Percentiles rank a stretch among this genome's conserved stretches.
These are phyloP conservation scores for Mytilinidion resinicola DNA, from an alignment of 495 filamentous ascomycete species.

Conservation along the genomic window DNA sequence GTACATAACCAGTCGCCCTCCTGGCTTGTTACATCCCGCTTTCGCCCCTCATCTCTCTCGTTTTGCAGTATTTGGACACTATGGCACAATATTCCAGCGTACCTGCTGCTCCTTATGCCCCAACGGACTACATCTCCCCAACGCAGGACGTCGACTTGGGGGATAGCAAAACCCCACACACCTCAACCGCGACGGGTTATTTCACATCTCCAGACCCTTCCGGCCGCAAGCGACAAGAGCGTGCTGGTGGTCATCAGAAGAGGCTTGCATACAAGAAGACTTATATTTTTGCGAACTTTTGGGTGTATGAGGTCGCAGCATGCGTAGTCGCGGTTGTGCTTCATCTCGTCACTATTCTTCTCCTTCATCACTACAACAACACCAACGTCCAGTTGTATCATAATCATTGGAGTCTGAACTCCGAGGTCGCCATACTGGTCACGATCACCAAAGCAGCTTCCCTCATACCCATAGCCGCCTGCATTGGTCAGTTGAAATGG, in stretches of 20 bases:
- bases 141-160: too few species aligned
- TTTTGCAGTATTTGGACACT: too few species aligned
- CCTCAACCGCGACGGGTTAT: too few species aligned
- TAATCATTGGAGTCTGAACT: slow-evolving; percentile 2
- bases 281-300: background rate
- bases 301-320: background rate
- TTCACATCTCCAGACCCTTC: too few species aligned
- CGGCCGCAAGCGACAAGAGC: too few species aligned
- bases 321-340: background rate
- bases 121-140: too few species aligned
- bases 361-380: slow-evolving; percentile 1
- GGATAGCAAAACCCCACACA: too few species aligned
- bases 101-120: too few species aligned
- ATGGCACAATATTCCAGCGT: too few species aligned
- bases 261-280: background rate
- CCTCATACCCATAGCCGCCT: slow-evolving; percentile 2
- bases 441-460: slow-evolving; percentile 10
- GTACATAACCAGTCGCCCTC: too few species aligned
- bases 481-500: slow-evolving; percentile 15
- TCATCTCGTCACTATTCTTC: slow-evolving; percentile 1
- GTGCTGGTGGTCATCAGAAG: background rate
- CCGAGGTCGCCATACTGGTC: slow-evolving; percentile 3
- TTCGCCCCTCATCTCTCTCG: too few species aligned
- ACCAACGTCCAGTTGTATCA: slow-evolving; percentile 3
- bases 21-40: too few species aligned